Evolutionary conservation across 192 early-diverging fungal genomes (phyloP), one percentile per base, ranked within the genome.

Genomic region (Backusella macrospora): DNA sequence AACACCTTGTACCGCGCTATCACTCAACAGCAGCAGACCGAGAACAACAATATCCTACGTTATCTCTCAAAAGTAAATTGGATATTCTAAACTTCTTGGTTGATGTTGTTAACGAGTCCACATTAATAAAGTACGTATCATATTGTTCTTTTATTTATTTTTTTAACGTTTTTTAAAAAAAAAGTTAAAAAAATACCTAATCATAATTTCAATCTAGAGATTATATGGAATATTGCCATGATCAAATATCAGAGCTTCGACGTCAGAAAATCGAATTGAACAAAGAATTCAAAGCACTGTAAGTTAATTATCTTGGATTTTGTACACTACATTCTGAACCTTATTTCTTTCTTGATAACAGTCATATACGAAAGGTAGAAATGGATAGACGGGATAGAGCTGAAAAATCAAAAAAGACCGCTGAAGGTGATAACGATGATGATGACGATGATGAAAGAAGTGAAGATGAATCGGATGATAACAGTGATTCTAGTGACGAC

Each of bases 211-310:
- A 18, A 5, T 44, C 5, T 44, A 80, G 78, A 18, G 62, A 75
- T 8, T 80, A 80, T 18, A 80, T 80, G 78, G 78, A 80, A 48
- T 63, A 80, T 37, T 80, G 78, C 26, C 78, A 80, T 69, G 78
- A 80, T 14, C 73, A 75, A 52, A 38, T 80, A 44, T 68, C 73
- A n/a, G 78, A 80, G 73, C 64, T 80, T 18, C 43, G 78, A 48
- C 62, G 73, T 39, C 78, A 80, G 63, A 75, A 75, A 55, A 71
- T 76, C 40, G 78, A 80, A 69, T 46, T 75, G 18, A 80, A 80
- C 67, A 80, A 72, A 39, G 78, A 80, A 14, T 52, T 29, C 15
- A 80, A 80, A 62, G 34, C 37, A 62, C 37, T 80, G 78, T 80
- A 75, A 71, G 74, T 70, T 16, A 26, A 4, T 39, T 23, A 52